Base-by-base conservation (phyloP, 331 rosid species). In the Acacia concinna region DNA sequence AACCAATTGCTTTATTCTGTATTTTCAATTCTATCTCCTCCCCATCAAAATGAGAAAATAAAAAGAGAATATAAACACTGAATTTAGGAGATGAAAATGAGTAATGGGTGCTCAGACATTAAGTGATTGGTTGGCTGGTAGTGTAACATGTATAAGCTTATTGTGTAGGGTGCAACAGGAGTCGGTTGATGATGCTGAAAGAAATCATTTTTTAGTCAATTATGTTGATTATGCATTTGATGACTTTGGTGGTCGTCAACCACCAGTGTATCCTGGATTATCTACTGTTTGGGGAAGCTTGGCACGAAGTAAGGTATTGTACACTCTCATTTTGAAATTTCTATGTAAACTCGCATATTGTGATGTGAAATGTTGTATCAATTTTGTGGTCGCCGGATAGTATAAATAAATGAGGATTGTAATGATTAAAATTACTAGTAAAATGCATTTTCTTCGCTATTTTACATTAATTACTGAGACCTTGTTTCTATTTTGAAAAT, bases 201-300 rank as follows among this genome's bases (percentile, higher is more conserved):
- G 99, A 88, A 96, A 96, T 75, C 94, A 96, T 80, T 96, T 96
- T 85, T 90, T 96, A 37, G 98, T 96, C 74, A 96, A 91, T 78
- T 96, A 96, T 82, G 99, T 93, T 73, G 99, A 96, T 86, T 88
- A 87, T 86, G 96, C 96, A 52, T 96, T 96, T 80, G 99, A 96
- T 90, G 99, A 96, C 87, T 96, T 96, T 81, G 99, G 98, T 67
- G 99, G 99, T 77, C 96, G 94, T 25, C 99, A 96, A 85, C 97
- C 98, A 35, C 99, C 99, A 1, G 99, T 96, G 38, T 96, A 96
- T 81, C 99, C 99, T 74, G 99, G 99, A 65, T 84, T 96, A 73
- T 90, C 99, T 71, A 96, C 99, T 79, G 99, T 96, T 41, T 96
- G 99, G 99, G 99, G 99, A 85, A 96, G 99, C 86, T 86, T 96